A percentile compares a stretch with the other conserved stretches of the same genome.
These are phyloP conservation scores for Vicia sativa DNA, from an alignment of 306 rosid species.

Conservation along the genomic window DNA sequence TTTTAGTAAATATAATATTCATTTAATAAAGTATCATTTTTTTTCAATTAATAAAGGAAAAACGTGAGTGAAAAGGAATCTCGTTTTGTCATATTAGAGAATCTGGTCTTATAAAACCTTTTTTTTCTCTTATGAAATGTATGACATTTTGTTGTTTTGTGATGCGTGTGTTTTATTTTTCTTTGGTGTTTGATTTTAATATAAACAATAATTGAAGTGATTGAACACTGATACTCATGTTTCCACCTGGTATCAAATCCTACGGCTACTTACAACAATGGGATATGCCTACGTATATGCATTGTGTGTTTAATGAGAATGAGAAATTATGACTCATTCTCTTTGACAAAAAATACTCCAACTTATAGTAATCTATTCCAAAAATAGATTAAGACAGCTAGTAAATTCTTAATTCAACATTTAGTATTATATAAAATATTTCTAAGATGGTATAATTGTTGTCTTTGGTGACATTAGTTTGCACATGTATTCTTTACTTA, in stretches of 20 bases:
- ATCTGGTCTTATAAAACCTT: no score
- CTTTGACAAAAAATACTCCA: neutral
- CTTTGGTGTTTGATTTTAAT: neutral
- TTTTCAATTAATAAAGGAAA: neutral
- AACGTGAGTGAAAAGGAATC: neutral
- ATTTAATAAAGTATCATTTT: no score
- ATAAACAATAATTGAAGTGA: neutral
- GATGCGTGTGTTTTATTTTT: neutral
- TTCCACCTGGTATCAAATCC: neutral
- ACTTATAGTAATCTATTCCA: neutral
- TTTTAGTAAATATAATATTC: no score
- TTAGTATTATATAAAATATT: no score
- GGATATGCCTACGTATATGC: neutral
- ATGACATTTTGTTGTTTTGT: slow-evolving; percentile 38
- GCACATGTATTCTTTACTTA: no score
- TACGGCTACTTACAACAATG: slow-evolving; percentile 2
- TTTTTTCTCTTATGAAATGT: neutral
- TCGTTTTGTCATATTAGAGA: neutral
- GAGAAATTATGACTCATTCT: neutral
- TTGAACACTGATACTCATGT: neutral
- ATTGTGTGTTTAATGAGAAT: neutral
- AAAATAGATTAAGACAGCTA: neutral
- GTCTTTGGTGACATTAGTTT: neutral
- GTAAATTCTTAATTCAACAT: no score
- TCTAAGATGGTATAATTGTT: no score